Conservation (phyloP, 345 rosid genomes). For the Psidium friedrichsthalianum region DNA sequence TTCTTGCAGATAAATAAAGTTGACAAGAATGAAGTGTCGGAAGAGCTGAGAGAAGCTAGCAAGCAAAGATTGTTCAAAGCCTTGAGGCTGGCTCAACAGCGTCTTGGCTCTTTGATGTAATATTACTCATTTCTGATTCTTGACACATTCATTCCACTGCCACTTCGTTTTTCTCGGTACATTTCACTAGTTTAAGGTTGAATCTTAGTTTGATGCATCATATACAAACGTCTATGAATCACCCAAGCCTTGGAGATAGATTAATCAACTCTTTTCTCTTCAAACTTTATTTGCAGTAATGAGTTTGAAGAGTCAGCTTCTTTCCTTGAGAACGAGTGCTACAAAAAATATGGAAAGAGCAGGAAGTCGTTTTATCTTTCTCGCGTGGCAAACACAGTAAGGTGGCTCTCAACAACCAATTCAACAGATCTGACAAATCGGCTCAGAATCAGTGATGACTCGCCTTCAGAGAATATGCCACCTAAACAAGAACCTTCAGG, state of each 20-base stretch:
- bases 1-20: slow-evolving; percentile 37
- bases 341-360: slow-evolving; percentile 66
- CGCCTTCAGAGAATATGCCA: slow-evolving; percentile 1
- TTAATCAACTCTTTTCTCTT: neutral
- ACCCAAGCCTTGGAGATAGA: neutral
- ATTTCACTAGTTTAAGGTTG: neutral
- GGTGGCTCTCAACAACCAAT: slow-evolving; percentile 63
- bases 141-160: neutral
- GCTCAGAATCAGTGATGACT: slow-evolving; percentile 11
- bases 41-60: slow-evolving; percentile 57
- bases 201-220: neutral
- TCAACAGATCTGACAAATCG: slow-evolving; percentile 24
- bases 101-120: slow-evolving; percentile 34
- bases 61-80: slow-evolving; percentile 52
- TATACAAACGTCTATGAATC: neutral
- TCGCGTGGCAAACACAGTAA: slow-evolving; percentile 65
- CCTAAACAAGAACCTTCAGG: slow-evolving; percentile 9
- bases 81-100: slow-evolving; percentile 43
- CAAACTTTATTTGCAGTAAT: slow-evolving; percentile 30
- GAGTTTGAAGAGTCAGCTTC: slow-evolving; percentile 37
- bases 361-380: slow-evolving; percentile 82
- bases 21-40: slow-evolving; percentile 57
- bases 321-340: slow-evolving; percentile 71
- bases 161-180: neutral
- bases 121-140: neutral